Conservation (phyloP, 306 rosid genomes). For the Cotoneaster glaucophyllus region DNA sequence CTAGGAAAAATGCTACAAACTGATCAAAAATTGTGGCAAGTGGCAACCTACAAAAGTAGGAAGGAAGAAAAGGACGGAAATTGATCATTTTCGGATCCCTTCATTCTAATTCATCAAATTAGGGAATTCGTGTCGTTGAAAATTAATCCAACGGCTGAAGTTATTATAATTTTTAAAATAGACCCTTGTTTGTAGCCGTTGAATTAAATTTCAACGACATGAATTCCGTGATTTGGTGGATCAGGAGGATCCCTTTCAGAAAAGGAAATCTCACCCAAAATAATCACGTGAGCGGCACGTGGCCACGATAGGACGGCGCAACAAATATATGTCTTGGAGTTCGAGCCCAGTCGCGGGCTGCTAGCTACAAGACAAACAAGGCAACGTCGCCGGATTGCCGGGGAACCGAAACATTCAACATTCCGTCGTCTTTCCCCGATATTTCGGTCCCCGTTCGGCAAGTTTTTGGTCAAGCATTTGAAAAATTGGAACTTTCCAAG, state of each 20-base stretch:
- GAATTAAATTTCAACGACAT: too few species aligned
- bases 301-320: slow-evolving; percentile 26
- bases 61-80: not conserved
- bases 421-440: not conserved
- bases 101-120: too few species aligned
- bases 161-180: too few species aligned
- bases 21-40: not conserved
- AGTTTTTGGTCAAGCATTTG: not conserved
- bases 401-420: slow-evolving; percentile 1
- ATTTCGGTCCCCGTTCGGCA: not conserved
- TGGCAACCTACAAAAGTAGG: not conserved
- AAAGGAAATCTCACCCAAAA: not conserved
- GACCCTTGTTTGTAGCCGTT: too few species aligned
- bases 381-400: slow-evolving; percentile 7
- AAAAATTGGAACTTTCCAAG: not conserved
- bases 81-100: too few species aligned
- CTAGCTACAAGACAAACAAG: not conserved
- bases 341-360: not conserved
- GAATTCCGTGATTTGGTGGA: too few species aligned
- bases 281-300: slow-evolving; percentile 24
- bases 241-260: too few species aligned
- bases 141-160: too few species aligned
- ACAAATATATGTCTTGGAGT: not conserved
- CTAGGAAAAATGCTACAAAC: not conserved
- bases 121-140: too few species aligned